Base-by-base conservation (phyloP, 257 asterid genomes). In the Solanum virginianum region DNA sequence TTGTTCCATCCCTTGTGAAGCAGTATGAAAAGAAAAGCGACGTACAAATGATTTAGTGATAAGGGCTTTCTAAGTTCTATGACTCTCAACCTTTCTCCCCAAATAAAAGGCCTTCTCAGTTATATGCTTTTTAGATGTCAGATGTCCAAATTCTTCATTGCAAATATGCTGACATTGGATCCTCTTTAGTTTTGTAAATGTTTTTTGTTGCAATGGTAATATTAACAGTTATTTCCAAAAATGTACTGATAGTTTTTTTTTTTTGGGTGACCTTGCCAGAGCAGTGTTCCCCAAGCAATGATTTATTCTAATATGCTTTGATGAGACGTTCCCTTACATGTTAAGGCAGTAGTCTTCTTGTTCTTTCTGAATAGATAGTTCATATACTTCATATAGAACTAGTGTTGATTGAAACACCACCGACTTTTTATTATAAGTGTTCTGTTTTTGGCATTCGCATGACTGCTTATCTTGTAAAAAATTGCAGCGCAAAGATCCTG, bases 401-500 rank as follows among this genome's bases (percentile, higher is more conserved):
- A n/a, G 24, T 41, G 49, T 10, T 45, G 7, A 43, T 60, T 62
- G 57, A 82, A 43, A 60, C 59, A 10, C 22, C 60, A 53, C 45
- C 2, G 14, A 22, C 62, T 83, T 51, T 29, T 69, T 45, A 26
- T 66, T 24, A 29, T 14, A 74, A 66, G 6, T 32, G 68, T 68
- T 83, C 7, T 41, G 39, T 71, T 51, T 57, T 29, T 83, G 51
- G 10, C 69, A 24, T 18, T 69, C 10, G 13, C 16, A 8, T 20
- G 81, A 66, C 55, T 69, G 20, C 14, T 69, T 26, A 12, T 74
- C 54, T n/a, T 69, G 12, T 22, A 12, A 49, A 53, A 18, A 56
- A 83, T 69, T 83, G 79, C 86, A 83, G 86, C 81, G 56, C 81
- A 83, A 53, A 59, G 86, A 36, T 69, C 53, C 65, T 55, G 81